Conservation (phyloP, 306 rosid genomes). For the Vigna nakashimae region DNA sequence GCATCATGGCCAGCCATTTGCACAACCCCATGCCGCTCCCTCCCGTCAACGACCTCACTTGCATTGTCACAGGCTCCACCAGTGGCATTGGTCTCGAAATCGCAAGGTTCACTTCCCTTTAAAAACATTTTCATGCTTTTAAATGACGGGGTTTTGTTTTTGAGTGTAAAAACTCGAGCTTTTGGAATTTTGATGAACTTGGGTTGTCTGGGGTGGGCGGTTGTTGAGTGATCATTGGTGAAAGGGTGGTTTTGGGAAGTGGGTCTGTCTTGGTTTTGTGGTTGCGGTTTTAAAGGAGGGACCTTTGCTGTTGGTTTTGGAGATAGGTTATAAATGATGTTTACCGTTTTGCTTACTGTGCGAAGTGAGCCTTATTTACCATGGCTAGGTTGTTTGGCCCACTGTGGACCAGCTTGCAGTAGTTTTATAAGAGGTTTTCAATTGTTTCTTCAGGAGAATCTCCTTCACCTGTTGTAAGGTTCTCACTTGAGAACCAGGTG, state of each 20-base stretch:
- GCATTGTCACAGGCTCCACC: slow-evolving; percentile 95
- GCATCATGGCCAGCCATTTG: slow-evolving; percentile 88
- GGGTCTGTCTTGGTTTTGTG: neutral
- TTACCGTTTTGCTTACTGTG: neutral
- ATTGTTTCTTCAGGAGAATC: neutral
- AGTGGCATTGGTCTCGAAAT: slow-evolving; percentile 97
- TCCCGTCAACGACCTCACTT: slow-evolving; percentile 76
- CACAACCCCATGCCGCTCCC: slow-evolving; percentile 89
- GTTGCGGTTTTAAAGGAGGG: neutral
- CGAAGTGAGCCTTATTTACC: slow-evolving; percentile 3
- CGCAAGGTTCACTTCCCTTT: slow-evolving; percentile 61
- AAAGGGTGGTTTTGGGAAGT: neutral
- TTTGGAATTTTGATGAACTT: neutral
- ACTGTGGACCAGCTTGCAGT: neutral
- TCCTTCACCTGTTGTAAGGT: neutral
- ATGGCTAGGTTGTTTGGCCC: slow-evolving; percentile 11
- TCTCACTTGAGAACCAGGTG: neutral
- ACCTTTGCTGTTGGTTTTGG: slow-evolving; percentile 12
- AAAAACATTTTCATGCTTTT: neutral
- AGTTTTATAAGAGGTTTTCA: neutral
- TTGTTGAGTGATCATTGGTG: neutral
- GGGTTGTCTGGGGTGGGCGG: neutral
- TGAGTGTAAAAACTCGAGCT: neutral
- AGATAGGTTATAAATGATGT: slow-evolving; percentile 19
- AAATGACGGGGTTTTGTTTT: neutral